Evolutionary conservation across 2,329 filamentous ascomycete species (phyloP).

Genomic region (Daldinia sp.): DNA sequence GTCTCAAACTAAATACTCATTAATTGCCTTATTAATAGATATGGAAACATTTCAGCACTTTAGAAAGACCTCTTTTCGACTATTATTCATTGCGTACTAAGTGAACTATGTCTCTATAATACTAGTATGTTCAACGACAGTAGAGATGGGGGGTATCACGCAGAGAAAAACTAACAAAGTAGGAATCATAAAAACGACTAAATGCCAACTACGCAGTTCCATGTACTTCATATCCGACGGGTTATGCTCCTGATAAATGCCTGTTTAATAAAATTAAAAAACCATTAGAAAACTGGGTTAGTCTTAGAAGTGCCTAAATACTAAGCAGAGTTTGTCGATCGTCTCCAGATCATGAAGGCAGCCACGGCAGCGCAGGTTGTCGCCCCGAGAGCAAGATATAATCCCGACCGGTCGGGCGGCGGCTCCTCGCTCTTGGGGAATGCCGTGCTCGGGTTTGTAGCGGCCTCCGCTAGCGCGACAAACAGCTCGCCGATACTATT

Average conservation of each 20-base stretch:
- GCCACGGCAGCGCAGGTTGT: conserved; percentile 72
- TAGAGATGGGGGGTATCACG: conserved; percentile 49
- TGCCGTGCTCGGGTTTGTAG: conserved; percentile 87
- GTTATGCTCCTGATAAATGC: conserved; percentile 26
- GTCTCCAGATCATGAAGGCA: conserved; percentile 74
- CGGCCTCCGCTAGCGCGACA: conserved; percentile 89
- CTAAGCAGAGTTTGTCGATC: conserved; percentile 62
- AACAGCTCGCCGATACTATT: conserved; percentile 94
- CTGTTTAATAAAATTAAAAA: conserved; percentile 28
- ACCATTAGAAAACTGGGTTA: conserved; percentile 20
- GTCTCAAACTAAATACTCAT: neutral
- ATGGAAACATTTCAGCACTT: neutral
- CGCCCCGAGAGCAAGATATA: conserved; percentile 88
- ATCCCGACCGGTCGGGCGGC: conserved; percentile 81
- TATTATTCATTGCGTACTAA: conserved; percentile 41
- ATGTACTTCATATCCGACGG: conserved; percentile 14
- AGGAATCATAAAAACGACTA: conserved; percentile 27
- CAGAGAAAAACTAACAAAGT: conserved; percentile 20
- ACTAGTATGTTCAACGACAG: conserved; percentile 32
- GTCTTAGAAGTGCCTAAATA: conserved; percentile 16
- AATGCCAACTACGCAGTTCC: conserved; percentile 26
- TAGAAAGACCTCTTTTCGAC: conserved; percentile 5
- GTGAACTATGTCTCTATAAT: conserved; percentile 29
- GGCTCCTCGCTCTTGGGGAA: conserved; percentile 94
- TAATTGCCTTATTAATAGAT: neutral